Evolutionary conservation across 345 rosid species (phyloP), one percentile per base, ranked within the genome.

Genomic region (Turnera subulata): DNA sequence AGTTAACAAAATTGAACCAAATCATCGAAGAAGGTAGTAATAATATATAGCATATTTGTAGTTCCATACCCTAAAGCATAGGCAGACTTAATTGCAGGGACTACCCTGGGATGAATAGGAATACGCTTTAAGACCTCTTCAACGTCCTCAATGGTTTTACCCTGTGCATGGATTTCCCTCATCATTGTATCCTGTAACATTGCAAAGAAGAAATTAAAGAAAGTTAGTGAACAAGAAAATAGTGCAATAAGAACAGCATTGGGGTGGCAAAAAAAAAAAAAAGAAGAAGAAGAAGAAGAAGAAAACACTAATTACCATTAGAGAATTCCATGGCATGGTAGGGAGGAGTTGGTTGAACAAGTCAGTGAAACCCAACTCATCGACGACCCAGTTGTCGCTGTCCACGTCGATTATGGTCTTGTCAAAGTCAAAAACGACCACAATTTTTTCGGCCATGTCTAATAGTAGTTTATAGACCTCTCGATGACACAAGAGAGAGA

Each of bases 311-410:
- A 55, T 29, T 59, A 91, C 96, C 96, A 91, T 88, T 62, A 88
- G 73, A 62, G 88, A 63, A 69, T 91, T 91, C 94, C 96, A 91
- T 21, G 96, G 91, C 91, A 85, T 83, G 76, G 91, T 82, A 2
- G 88, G 89, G 18, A 88, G 96, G 55, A 91, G 97, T 33, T 79
- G 82, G 50, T 85, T 75, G 84, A 85, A 91, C 78, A 78, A 65
- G 29, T 81, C 88, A 16, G 89, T 80, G 46, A 75, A 76, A 53
- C 97, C 96, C 69, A 91, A 65, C 59, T 58, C 91, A 63, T 91
- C 94, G 12, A 91, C 29, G 0, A 88, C 89, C 84, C 89, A 91
- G 23, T 88, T 88, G 40, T 91, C 98, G 39, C 96, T 88, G 53
- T 88, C 98, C n/a, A 77, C 79, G 25, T 91, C 96, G 47, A 91